Conservation (phyloP, 1,284 basidiomycete species). For the Moniliella sp. region DNA sequence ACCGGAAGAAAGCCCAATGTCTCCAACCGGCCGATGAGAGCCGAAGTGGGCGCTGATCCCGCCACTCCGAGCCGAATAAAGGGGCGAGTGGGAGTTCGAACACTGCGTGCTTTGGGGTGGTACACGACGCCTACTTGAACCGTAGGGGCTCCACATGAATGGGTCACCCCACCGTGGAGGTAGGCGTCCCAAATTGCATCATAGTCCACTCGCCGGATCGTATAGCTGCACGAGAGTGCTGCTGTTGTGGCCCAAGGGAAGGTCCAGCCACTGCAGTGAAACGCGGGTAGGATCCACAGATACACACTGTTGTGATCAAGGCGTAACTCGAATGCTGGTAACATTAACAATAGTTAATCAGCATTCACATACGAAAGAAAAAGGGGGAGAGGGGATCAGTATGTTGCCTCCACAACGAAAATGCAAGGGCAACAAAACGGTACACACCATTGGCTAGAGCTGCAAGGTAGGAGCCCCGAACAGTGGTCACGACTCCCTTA, state of each 20-base stretch:
- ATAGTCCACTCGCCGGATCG: constrained; percentile 50
- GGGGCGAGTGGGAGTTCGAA: constrained; percentile 28
- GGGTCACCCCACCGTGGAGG: constrained; percentile 51
- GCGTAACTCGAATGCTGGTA: not conserved
- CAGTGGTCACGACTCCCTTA: constrained; percentile 47
- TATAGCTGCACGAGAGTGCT: constrained; percentile 44
- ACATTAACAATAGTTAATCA: too few relatives aligned
- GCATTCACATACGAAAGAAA: too few relatives aligned
- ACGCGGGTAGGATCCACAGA: constrained; percentile 62
- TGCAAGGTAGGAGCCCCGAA: constrained; percentile 59
- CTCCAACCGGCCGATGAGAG: constrained; percentile 56
- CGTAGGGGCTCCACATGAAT: constrained; percentile 59
- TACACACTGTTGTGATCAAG: constrained; percentile 2
- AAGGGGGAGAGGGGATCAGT: too few relatives aligned
- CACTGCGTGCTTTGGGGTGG: constrained; percentile 44
- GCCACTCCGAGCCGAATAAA: constrained; percentile 46
- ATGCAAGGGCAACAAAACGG: too few relatives aligned
- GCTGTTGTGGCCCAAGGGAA: constrained; percentile 57
- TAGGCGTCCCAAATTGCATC: constrained; percentile 58
- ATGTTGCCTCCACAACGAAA: too few relatives aligned
- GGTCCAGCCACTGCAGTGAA: constrained; percentile 44
- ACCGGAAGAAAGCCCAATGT: constrained; percentile 50
- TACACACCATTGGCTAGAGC: constrained; percentile 48
- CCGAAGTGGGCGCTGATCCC: constrained; percentile 67
- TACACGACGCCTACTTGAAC: constrained; percentile 66